These are phyloP conservation scores for Asclepias syriaca DNA, from an alignment of 257 asterid genomes.

Conservation along the genomic window DNA sequence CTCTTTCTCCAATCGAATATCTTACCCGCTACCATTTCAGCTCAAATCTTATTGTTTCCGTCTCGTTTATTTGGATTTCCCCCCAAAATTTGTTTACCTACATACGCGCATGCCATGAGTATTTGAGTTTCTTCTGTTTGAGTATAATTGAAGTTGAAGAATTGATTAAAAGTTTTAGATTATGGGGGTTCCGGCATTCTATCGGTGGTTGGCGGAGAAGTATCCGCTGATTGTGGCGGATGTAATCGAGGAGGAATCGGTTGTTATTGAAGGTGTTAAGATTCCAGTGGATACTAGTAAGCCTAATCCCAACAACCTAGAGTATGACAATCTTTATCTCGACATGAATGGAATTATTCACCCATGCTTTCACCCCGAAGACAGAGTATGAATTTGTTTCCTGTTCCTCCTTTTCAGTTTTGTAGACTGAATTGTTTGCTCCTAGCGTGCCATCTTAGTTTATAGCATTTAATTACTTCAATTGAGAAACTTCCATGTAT, in stretches of 20 bases:
- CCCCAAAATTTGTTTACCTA: neutral
- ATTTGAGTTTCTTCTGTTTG: neutral
- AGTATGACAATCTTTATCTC: slow-evolving; percentile 79
- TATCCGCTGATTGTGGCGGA: slow-evolving; percentile 84
- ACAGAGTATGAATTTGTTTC: slow-evolving; percentile 52
- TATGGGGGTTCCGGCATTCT: slow-evolving; percentile 99
- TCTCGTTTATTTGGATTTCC: neutral
- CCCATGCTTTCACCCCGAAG: slow-evolving; percentile 97
- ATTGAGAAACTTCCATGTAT: no score
- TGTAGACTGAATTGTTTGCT: neutral
- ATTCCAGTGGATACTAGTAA: slow-evolving; percentile 93
- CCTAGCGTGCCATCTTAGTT: neutral
- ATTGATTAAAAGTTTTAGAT: slow-evolving; percentile 4
- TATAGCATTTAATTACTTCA: neutral
- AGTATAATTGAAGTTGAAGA: neutral
- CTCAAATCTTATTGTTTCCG: neutral
- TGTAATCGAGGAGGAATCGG: slow-evolving; percentile 81
- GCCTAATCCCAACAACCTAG: slow-evolving; percentile 78
- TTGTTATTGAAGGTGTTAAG: slow-evolving; percentile 58
- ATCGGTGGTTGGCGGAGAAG: slow-evolving; percentile 98
- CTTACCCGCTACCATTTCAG: neutral
- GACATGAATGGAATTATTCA: slow-evolving; percentile 96
- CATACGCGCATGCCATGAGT: neutral
- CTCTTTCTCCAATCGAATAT: neutral
- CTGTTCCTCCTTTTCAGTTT: neutral